Evolutionary conservation across 1,139 yeast genomes (phyloP).

Genomic region (Dujonia santamariae): DNA sequence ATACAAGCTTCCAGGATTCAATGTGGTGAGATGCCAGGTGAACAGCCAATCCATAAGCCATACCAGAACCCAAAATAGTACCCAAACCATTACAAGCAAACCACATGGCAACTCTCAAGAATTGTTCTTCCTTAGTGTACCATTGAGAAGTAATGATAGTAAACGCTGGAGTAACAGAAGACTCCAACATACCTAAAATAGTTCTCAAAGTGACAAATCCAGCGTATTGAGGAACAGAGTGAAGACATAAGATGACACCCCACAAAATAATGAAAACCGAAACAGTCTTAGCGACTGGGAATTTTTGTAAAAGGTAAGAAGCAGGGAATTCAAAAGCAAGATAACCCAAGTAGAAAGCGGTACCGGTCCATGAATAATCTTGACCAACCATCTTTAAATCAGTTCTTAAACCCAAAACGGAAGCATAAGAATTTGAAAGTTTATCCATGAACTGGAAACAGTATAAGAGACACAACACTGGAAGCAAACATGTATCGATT

Average conservation of each 20-base stretch:
- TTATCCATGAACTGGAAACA: constrained; percentile 61
- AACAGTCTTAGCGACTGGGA: constrained; percentile 40
- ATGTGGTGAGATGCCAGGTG: constrained; percentile 29
- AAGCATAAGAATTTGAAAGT: constrained; percentile 49
- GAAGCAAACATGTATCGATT: constrained; percentile 48
- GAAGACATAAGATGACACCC: constrained; percentile 44
- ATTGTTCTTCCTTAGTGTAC: constrained; percentile 50
- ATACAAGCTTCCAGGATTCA: constrained; percentile 45
- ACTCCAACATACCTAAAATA: constrained; percentile 46
- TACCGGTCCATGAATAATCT: constrained; percentile 50
- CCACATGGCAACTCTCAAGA: constrained; percentile 47
- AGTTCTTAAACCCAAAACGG: constrained; percentile 49
- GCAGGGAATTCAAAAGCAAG: constrained; percentile 42
- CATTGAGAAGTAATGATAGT: constrained; percentile 53
- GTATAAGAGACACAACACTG: constrained; percentile 49
- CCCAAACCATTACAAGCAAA: constrained; percentile 52
- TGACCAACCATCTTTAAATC: constrained; percentile 44
- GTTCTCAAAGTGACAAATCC: constrained; percentile 43
- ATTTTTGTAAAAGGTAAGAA: constrained; percentile 31
- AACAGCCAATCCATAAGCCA: constrained; percentile 46
- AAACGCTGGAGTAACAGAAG: constrained; percentile 49
- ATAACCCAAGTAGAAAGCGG: constrained; percentile 49
- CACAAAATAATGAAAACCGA: constrained; percentile 37
- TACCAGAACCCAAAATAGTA: constrained; percentile 49
- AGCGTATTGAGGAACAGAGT: constrained; percentile 34